Evolutionary conservation across 768 basidiomycete species (phyloP), one percentile per base, ranked within the genome.

Genomic region (Stropharia rugosoannulata): DNA sequence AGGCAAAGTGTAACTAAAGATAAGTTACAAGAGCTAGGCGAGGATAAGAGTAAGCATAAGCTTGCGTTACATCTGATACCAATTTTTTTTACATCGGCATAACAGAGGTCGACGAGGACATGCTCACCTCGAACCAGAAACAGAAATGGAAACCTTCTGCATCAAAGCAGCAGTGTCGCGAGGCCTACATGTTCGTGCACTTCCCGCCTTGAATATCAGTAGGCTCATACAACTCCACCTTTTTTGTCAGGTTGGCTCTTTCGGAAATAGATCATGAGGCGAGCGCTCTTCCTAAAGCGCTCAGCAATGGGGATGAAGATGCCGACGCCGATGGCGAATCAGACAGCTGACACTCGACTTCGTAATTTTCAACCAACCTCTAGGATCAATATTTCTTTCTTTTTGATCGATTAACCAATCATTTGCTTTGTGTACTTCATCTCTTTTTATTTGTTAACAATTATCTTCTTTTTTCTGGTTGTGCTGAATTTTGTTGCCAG

Each of bases 1-100:
- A 91, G 90, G 90, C 79, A 83, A 71, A 87, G 80, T 75, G 74
- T 92, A 3, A 65, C 74, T 3, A 57, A 75, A 12, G 80, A 79
- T 27, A 79, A 79, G 54, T 70, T 96, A n/a, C 73, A 80, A 44
- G 62, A 84, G 54, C 74, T 96, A 2, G 88, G 87, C 4, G 91
- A 91, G 61, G 78, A 85, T 64, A 67, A 80, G 60, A 79, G 93
- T 93, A 63, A 68, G 83, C 55, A 11, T 13, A 39, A 2, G 22
- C 13, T 4, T 39, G 11, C 35, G n/a, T 37, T 16, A 49, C 16
- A 35, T 46, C 15, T 22, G 19, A 22, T 15, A 45, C 45, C 36
- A 32, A 43, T 22, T 16, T 50, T 4, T 16, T 32, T 25, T 39
- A 25, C 32, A 37, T 18, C n/a, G 27, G 25, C 37, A 50, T 54